These are phyloP conservation scores for Fusarium oligoseptatum DNA, from an alignment of 2,329 filamentous ascomycete species.

Conservation along the genomic window DNA sequence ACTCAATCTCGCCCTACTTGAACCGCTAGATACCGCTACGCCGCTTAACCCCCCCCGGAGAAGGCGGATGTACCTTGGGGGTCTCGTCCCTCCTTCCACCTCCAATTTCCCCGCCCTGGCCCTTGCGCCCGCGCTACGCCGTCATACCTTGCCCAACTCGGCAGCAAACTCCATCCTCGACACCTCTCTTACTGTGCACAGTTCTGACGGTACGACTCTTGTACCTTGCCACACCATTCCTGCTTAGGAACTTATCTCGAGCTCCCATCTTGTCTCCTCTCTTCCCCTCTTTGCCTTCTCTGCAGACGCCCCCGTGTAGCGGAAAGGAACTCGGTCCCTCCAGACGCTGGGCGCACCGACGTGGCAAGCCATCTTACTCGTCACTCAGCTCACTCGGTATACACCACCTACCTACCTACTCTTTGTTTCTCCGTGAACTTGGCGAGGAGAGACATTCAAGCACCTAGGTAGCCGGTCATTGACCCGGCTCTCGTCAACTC, in stretches of 20 bases:
- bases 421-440: not conserved
- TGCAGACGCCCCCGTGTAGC: constrained; percentile 15
- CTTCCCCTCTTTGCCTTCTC: constrained; percentile 36
- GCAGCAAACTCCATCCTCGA: constrained; percentile 21
- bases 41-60: not conserved
- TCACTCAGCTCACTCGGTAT: constrained; percentile 21
- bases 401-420: not conserved
- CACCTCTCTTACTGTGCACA: constrained; percentile 20
- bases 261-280: constrained; percentile 30
- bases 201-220: constrained; percentile 9
- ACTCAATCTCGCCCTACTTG: constrained; percentile 7
- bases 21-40: not conserved
- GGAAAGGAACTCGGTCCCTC: not conserved
- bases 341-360: constrained; percentile 15
- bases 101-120: constrained; percentile 50
- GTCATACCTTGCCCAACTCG: constrained; percentile 35
- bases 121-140: constrained; percentile 47
- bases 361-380: constrained; percentile 31
- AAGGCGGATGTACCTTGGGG: constrained; percentile 16
- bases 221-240: constrained; percentile 40
- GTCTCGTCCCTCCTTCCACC: constrained; percentile 37
- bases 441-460: constrained; percentile 9
- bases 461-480: not conserved
- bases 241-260: constrained; percentile 8
- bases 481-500: not conserved